These are phyloP conservation scores for Podaxis rugospora DNA, from an alignment of 768 basidiomycete genomes.

Conservation along the genomic window DNA sequence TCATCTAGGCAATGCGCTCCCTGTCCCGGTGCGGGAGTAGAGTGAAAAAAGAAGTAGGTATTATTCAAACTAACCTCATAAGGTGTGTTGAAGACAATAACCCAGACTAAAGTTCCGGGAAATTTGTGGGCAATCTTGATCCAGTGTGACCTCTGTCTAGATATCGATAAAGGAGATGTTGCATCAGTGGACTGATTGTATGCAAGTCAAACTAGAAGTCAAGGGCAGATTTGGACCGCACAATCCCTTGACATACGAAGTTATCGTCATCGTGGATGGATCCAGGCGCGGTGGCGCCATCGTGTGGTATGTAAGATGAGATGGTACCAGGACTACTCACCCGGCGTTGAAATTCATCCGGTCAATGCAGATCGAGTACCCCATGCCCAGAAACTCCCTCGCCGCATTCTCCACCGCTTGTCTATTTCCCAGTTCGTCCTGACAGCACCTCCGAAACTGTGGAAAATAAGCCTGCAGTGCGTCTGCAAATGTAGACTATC, in stretches of 20 bases:
- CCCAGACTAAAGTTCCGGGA: slow-evolving; percentile 60
- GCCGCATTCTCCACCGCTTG: slow-evolving; percentile 60
- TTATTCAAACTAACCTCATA: slow-evolving; percentile 51
- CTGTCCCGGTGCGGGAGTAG: slow-evolving; percentile 2
- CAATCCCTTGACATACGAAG: not conserved
- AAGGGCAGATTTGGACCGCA: not conserved
- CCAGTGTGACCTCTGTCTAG: slow-evolving; percentile 71
- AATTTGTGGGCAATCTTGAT: slow-evolving; percentile 66
- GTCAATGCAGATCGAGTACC: slow-evolving; percentile 76
- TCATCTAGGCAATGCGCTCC: not conserved
- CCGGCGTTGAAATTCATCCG: slow-evolving; percentile 68
- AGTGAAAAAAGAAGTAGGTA: not conserved
- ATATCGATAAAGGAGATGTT: not conserved
- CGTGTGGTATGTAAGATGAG: not conserved
- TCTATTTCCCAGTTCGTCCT: slow-evolving; percentile 74
- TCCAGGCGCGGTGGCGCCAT: too few species aligned
- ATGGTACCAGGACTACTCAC: slow-evolving; percentile 34
- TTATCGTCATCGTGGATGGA: not conserved
- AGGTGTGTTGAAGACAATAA: slow-evolving; percentile 75
- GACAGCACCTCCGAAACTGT: slow-evolving; percentile 66
- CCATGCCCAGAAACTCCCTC: slow-evolving; percentile 43
- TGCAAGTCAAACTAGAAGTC: not conserved
- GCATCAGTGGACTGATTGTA: not conserved
- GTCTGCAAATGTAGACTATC: slow-evolving; percentile 64
- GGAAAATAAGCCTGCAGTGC: slow-evolving; percentile 61